These are phyloP conservation scores for Melampsora americana DNA, from an alignment of 1,284 basidiomycete genomes.

Conservation along the genomic window DNA sequence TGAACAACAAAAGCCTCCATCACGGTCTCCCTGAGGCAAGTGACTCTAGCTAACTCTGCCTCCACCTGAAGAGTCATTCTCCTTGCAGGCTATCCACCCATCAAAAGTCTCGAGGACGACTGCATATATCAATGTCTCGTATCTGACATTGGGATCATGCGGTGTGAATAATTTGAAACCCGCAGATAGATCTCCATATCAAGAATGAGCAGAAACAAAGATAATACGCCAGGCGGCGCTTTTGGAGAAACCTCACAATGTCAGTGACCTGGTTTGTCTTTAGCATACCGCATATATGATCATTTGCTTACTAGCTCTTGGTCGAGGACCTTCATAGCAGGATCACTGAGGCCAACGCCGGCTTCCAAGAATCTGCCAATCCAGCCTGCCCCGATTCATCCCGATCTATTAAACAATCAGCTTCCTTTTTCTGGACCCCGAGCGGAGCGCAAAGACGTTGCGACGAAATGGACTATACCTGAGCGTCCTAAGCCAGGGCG, in stretches of 20 bases:
- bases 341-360: background rate
- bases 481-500: conserved; percentile 44
- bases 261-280: background rate
- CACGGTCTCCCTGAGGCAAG: no score
- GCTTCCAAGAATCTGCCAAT: background rate
- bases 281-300: background rate
- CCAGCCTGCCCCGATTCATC: background rate
- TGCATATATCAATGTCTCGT: no score
- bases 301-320: background rate
- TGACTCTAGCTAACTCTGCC: no score
- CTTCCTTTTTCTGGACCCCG: background rate
- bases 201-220: conserved; percentile 4
- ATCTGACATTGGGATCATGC: no score
- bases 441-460: conserved; percentile 21
- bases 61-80: no score
- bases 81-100: no score
- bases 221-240: no score
- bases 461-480: conserved; percentile 41
- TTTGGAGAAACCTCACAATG: background rate
- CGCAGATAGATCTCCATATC: background rate
- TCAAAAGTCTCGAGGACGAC: no score
- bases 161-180: no score
- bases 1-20: no score
- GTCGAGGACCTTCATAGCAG: background rate
- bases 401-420: background rate